These are phyloP conservation scores for Hypoxylon rickii DNA, from an alignment of 495 filamentous ascomycete species.

Conservation along the genomic window DNA sequence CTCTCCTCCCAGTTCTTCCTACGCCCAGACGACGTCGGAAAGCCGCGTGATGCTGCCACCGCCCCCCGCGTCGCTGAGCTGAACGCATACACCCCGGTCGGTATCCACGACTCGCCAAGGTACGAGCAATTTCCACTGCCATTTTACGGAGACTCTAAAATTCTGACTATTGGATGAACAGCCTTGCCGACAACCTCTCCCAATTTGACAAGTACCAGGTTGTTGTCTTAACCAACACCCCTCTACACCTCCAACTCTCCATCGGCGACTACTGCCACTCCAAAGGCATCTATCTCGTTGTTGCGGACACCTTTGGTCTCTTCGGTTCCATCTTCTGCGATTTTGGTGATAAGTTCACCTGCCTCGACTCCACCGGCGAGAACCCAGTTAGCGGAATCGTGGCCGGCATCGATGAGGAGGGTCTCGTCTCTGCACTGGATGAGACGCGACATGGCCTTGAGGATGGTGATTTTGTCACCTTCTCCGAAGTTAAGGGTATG, in stretches of 20 bases:
- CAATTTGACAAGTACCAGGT: slow-evolving; percentile 87
- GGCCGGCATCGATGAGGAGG: slow-evolving; percentile 83
- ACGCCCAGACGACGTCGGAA: slow-evolving; percentile 83
- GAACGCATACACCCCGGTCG: slow-evolving; percentile 93
- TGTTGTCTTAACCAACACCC: slow-evolving; percentile 84
- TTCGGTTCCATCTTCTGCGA: slow-evolving; percentile 98
- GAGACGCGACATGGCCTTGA: slow-evolving; percentile 95
- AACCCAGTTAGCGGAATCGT: slow-evolving; percentile 86
- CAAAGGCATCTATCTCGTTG: slow-evolving; percentile 87
- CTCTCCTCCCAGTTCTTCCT: slow-evolving; percentile 98
- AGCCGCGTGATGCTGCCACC: slow-evolving; percentile 83
- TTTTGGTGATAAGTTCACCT: slow-evolving; percentile 89
- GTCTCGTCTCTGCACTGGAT: slow-evolving; percentile 91
- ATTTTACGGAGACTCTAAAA: not conserved
- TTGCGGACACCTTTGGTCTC: slow-evolving; percentile 86
- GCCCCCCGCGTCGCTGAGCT: slow-evolving; percentile 90
- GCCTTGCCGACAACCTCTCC: slow-evolving; percentile 69
- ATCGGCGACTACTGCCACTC: slow-evolving; percentile 92
- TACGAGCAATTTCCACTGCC: slow-evolving; percentile 27
- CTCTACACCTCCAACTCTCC: slow-evolving; percentile 74
- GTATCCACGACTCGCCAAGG: slow-evolving; percentile 64
- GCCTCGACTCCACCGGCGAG: slow-evolving; percentile 90
- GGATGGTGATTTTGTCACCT: slow-evolving; percentile 95
- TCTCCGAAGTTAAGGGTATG: slow-evolving; percentile 92
- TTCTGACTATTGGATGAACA: slow-evolving; percentile 37